Evolutionary conservation across 2,329 filamentous ascomycete genomes (phyloP), one percentile per base, ranked within the genome.

Genomic region (Diatrype stigma): DNA sequence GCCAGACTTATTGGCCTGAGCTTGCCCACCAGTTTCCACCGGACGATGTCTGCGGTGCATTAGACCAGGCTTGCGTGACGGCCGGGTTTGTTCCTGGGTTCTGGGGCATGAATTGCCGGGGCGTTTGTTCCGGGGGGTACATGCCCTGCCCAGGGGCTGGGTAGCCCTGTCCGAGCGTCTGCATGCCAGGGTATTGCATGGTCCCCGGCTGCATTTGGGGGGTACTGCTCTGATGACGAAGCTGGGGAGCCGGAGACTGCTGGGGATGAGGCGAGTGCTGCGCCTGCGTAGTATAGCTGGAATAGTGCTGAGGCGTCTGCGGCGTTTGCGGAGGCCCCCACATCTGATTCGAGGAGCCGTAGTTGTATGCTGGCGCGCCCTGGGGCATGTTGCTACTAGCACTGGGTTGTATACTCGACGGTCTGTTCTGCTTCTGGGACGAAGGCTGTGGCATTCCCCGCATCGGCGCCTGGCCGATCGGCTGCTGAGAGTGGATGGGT

Each of bases 381-480:
- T 75, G 84, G 60, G 67, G 74, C 66, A 84, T 72, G 59, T 67
- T 75, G 46, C 72, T 74, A 6, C 78, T 71, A 42, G 82, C 74
- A 48, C 77, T 78, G 66, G 81, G 72, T 47, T 79, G 70, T 48
- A 81, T 71, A 52, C 80, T 81, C 42, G 86, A 84, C 57, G 86
- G 81, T 60, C 85, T 80, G 58, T 81, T 79, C 61, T 85, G 85
- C 68, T 88, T 81, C 64, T 87, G 81, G 70, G 68, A 70, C 59
- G 67, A 82, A 71, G 64, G 75, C 71, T 84, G 82, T 56, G 82
- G 80, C 72, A 87, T 85, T 64, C 81, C 79, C 70, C 88, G 83
- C 68, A 90, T 84, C 22, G 76, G 84, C 22, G 89, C 86, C 65
- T 90, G 87, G 28, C 80, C 80, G 65, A 91, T 83, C 37, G 85